A percentile compares a stretch with the other conserved stretches of the same genome.
Conservation (phyloP, 2,329 filamentous ascomycete genomes). For the Pseudocercospora eumusae region DNA sequence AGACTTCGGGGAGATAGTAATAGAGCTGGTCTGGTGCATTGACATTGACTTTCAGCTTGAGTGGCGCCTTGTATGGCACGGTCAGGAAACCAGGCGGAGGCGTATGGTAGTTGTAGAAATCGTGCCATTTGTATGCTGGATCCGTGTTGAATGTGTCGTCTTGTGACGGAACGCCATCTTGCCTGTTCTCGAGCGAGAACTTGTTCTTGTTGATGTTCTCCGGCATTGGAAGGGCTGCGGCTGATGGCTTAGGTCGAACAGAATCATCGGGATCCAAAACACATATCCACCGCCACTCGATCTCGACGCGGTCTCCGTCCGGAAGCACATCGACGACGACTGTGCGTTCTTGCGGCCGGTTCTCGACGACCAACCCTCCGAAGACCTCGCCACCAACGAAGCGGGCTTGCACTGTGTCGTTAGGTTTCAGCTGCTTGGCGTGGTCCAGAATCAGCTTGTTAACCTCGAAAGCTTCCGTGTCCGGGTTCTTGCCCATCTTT, state of each 20-base stretch:
- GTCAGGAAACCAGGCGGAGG: slow-evolving; percentile 48
- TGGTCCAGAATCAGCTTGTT: slow-evolving; percentile 68
- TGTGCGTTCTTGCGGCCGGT: slow-evolving; percentile 71
- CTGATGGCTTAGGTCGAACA: slow-evolving; percentile 71
- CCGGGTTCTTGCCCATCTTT: slow-evolving; percentile 73
- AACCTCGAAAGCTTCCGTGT: slow-evolving; percentile 64
- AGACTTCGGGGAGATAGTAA: slow-evolving; percentile 82
- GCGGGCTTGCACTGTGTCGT: slow-evolving; percentile 85
- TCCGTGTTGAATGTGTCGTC: slow-evolving; percentile 52
- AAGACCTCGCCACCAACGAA: slow-evolving; percentile 83
- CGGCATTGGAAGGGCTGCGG: slow-evolving; percentile 71
- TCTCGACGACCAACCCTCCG: slow-evolving; percentile 84
- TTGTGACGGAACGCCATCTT: slow-evolving; percentile 52
- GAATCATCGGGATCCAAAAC: slow-evolving; percentile 71
- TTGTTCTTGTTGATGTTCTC: slow-evolving; percentile 50
- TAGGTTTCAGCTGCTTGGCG: slow-evolving; percentile 66
- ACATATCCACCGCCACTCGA: slow-evolving; percentile 82
- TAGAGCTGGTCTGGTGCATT: slow-evolving; percentile 74
- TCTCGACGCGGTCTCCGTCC: slow-evolving; percentile 72
- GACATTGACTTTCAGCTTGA: slow-evolving; percentile 70
- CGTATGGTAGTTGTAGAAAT: slow-evolving; percentile 66
- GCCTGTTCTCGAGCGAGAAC: slow-evolving; percentile 50
- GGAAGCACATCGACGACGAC: slow-evolving; percentile 82
- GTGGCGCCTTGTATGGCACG: slow-evolving; percentile 38
- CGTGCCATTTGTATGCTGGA: slow-evolving; percentile 54